Conservation (phyloP, 176 grass and related monocot species). For the Canna indica region DNA sequence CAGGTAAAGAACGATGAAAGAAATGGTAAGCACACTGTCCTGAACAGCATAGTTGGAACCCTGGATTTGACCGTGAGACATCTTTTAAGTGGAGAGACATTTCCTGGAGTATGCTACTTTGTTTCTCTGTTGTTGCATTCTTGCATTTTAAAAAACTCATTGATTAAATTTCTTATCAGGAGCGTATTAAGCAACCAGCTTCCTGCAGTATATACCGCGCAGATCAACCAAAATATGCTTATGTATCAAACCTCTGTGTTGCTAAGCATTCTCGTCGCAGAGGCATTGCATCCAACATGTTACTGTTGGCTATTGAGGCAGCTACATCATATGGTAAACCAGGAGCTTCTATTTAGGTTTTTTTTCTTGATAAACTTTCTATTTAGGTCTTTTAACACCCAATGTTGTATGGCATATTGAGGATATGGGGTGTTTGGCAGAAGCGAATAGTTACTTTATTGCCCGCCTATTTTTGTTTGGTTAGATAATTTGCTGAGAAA, state of each 20-base stretch:
- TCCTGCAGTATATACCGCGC: conserved; percentile 39
- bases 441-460: too few relatives aligned
- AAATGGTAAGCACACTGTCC: conserved; percentile 36
- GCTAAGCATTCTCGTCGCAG: conserved; percentile 55
- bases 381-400: neutral
- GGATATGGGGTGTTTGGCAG: neutral
- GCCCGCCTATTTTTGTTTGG: too few relatives aligned
- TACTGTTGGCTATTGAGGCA: conserved; percentile 54
- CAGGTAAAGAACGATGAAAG: conserved; percentile 58
- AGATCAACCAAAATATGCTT: conserved; percentile 55
- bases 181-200: conserved; percentile 29
- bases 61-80: conserved; percentile 54
- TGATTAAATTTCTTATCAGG: conserved; percentile 25
- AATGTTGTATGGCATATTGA: neutral
- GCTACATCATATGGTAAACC: conserved; percentile 51
- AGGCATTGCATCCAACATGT: conserved; percentile 66
- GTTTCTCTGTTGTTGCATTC: neutral
- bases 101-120: conserved; percentile 33
- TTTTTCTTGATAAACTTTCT: neutral
- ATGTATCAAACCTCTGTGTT: conserved; percentile 66
- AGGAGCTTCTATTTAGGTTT: conserved; percentile 4
- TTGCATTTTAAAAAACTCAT: neutral
- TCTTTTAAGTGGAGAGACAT: conserved; percentile 58
- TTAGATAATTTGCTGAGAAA: too few relatives aligned
- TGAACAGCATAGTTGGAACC: conserved; percentile 68